phyloP scores from a whole-genome alignment of 2,329 filamentous ascomycete species.

The Drechslerella stenobrocha region DNA sequence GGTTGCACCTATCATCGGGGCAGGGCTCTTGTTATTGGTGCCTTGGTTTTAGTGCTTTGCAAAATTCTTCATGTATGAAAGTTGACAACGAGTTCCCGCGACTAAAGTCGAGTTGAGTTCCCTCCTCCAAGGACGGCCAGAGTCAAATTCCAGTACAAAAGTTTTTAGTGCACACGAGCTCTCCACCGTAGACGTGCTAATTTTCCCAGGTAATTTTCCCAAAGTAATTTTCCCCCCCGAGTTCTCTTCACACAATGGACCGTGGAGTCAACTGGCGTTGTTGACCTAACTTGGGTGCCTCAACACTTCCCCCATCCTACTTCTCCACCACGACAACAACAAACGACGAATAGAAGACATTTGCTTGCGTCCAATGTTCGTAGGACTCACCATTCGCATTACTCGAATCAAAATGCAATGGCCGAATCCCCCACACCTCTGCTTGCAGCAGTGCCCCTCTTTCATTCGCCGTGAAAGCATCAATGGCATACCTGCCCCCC shows the following conservation, averaged over 20 bases:
- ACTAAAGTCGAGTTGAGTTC: too few relatives aligned
- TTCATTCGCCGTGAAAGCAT: not conserved
- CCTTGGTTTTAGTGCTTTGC: slow-evolving; percentile 23
- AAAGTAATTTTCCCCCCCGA: slow-evolving; percentile 16
- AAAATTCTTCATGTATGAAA: slow-evolving; percentile 14
- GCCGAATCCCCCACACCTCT: not conserved
- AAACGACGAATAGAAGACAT: not conserved
- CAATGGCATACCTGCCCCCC: not conserved
- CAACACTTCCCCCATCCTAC: not conserved
- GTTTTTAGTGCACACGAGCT: too few relatives aligned
- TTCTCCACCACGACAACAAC: not conserved
- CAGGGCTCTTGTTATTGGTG: slow-evolving; percentile 21
- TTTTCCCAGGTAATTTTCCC: not conserved
- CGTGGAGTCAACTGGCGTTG: too few relatives aligned
- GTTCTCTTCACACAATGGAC: too few relatives aligned
- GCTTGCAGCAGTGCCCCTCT: not conserved
- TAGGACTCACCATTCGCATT: slow-evolving; percentile 1
- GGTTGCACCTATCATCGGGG: slow-evolving; percentile 10
- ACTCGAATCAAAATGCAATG: slow-evolving; percentile 5
- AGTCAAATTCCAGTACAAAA: too few relatives aligned
- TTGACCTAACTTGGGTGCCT: too few relatives aligned
- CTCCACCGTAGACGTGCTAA: not conserved
- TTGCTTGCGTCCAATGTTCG: not conserved
- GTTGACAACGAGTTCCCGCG: slow-evolving; percentile 9
- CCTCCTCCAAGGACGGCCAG: too few relatives aligned